Conservation (phyloP, 2,329 filamentous ascomycete genomes). For the Blastomyces percursus region DNA sequence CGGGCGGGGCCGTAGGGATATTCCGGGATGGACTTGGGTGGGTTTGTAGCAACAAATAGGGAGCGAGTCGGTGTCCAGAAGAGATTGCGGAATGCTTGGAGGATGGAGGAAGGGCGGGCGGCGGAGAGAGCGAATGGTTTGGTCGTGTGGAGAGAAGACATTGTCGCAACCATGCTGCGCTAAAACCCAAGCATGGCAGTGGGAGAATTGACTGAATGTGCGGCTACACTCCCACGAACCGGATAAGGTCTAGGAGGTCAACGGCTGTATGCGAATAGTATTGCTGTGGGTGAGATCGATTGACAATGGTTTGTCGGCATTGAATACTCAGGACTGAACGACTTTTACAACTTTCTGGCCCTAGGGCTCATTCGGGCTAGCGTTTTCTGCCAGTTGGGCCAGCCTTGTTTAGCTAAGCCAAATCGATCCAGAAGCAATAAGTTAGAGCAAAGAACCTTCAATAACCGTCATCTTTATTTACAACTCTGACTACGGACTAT, state of each 20-base stretch:
- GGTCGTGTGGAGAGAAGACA: slow-evolving; percentile 25
- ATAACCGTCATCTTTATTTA: too few relatives aligned
- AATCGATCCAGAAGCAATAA: neutral
- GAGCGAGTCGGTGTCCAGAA: neutral
- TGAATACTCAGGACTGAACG: neutral
- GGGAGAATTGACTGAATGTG: neutral
- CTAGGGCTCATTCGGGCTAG: neutral
- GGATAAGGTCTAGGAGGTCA: neutral
- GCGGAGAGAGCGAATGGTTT: slow-evolving; percentile 15
- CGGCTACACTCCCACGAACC: neutral
- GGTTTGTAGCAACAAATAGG: neutral
- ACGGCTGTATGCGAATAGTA: neutral
- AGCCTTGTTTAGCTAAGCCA: neutral
- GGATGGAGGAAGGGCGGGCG: slow-evolving; percentile 23
- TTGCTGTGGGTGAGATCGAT: neutral
- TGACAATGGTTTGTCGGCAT: neutral
- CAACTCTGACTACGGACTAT: neutral
- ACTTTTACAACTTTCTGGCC: neutral
- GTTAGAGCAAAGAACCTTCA: too few relatives aligned
- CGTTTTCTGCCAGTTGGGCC: neutral
- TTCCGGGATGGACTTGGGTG: slow-evolving; percentile 11
- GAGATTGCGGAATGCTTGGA: slow-evolving; percentile 13
- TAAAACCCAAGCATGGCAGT: slow-evolving; percentile 10
- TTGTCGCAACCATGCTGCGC: slow-evolving; percentile 12
- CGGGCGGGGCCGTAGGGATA: slow-evolving; percentile 38